Base-by-base conservation (phyloP, 2,329 filamentous ascomycete genomes). In the Monascus ruber region DNA sequence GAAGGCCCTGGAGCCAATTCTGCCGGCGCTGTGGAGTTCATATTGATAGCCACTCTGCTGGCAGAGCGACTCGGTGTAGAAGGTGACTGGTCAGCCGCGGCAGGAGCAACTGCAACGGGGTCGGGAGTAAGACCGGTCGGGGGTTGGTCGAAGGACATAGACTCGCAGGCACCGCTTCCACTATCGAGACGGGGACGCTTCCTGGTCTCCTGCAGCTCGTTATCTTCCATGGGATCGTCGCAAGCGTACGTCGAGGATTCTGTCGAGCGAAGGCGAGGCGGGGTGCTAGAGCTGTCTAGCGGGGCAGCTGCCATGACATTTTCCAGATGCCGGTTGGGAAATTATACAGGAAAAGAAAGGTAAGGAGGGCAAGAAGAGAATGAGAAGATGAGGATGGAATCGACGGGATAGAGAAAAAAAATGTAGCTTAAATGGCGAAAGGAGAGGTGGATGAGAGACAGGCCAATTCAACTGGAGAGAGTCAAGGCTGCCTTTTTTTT, bases 121-220 rank as follows among this genome's bases (percentile, higher is more conserved):
- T 48, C 45, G 43, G 47, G 37, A 26, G 43, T 41, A 41, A 37
- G 42, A 38, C 41, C 35, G 35, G 35, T 41, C 33, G 48, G 37
- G 34, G 51, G 42, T 36, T 53, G 47, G 47, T 56, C 51, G 33
- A 52, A 47, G 9, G 61, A 58, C 48, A 62, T 53, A 29, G 50
- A 48, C 39, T 63, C 56, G 41, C 53, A 54, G 29, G 51, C 50
- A 45, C 52, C 51, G 43, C 58, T 62, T 45, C 64, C 65, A 53
- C 63, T 66, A 48, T 69, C 65, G 40, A 69, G 62, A 52, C 65
- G 65, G 46, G 65, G 66, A 43, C 66, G 65, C 58, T 70, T 70
- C 46, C 66, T 60, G 37, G 59, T 64, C 33, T 54, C 53, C 43
- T 62, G 56, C 27, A 58, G 50, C 40, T 59, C 50, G 41, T 46